A percentile compares a stretch with the other conserved stretches of the same genome.
Conservation (phyloP, 257 asterid species). For the Anisodus tanguticus region DNA sequence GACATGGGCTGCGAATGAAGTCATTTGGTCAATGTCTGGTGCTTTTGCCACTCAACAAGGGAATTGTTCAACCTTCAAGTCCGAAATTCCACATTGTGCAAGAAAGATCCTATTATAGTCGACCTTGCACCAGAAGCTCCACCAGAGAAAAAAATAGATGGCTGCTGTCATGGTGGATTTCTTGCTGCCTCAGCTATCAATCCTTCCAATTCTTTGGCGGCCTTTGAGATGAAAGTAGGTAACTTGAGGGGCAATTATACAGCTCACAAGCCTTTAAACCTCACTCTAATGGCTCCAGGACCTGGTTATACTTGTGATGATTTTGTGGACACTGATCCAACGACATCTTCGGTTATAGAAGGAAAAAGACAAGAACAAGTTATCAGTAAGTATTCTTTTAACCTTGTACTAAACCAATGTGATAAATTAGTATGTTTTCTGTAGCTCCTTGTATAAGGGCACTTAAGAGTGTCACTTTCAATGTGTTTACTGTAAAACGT, state of each 20-base stretch:
- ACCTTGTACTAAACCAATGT: not conserved
- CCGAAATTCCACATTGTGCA: conserved; percentile 61
- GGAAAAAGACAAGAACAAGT: conserved; percentile 71
- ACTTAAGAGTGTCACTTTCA: not conserved
- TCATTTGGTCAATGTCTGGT: conserved; percentile 66
- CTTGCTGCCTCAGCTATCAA: conserved; percentile 57
- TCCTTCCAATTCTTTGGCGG: conserved; percentile 49
- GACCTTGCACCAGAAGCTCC: conserved; percentile 52
- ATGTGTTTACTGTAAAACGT: not conserved
- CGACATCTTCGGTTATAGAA: conserved; percentile 55
- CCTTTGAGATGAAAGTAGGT: conserved; percentile 62
- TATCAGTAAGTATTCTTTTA: conserved; percentile 51
- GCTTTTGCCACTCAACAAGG: conserved; percentile 64
- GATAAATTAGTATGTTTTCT: not conserved
- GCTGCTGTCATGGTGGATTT: conserved; percentile 62
- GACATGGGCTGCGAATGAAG: conserved; percentile 59
- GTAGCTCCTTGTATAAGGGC: too few species aligned
- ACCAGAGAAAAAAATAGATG: conserved; percentile 42
- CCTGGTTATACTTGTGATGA: conserved; percentile 67
- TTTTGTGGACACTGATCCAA: conserved; percentile 51
- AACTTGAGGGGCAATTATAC: conserved; percentile 55
- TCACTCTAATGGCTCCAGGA: conserved; percentile 63
- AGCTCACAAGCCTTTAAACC: conserved; percentile 49
- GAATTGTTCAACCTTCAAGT: conserved; percentile 58
- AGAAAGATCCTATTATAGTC: conserved; percentile 48